Percentiles rank a stretch among this genome's conserved stretches.
Conservation (phyloP, 192 early-diverging fungal species). For the Pilobolus umbonatus region DNA sequence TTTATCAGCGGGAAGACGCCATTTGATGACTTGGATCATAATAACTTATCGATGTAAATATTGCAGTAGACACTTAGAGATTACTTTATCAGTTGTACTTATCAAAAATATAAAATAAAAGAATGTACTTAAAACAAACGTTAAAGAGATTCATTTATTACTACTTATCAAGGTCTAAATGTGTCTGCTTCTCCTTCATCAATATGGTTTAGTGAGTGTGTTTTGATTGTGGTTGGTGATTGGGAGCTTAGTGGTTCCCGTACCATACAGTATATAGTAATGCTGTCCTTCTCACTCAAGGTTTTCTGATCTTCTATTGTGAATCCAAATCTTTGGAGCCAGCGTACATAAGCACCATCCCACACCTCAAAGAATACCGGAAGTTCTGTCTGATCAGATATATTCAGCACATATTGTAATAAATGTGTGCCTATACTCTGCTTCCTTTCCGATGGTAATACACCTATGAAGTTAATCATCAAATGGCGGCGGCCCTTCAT, state of each 20-base stretch:
- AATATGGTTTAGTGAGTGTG: too few species aligned
- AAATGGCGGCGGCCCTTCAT: constrained; percentile 13
- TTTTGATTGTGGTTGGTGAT: background rate
- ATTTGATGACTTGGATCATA: too few species aligned
- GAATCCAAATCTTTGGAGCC: constrained; percentile 11
- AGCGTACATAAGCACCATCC: background rate
- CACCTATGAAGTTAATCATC: constrained; percentile 18
- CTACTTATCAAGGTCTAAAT: too few species aligned
- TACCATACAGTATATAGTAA: background rate
- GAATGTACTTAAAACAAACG: too few species aligned
- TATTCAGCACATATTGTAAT: constrained; percentile 13
- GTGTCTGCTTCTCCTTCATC: too few species aligned
- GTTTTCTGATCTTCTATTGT: background rate
- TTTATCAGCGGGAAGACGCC: too few species aligned
- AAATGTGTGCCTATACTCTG: constrained; percentile 11
- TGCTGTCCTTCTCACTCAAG: background rate
- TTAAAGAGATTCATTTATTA: too few species aligned
- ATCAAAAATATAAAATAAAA: too few species aligned
- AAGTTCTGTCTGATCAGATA: constrained; percentile 10
- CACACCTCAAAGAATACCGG: constrained; percentile 14
- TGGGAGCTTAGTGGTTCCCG: background rate
- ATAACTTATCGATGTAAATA: too few species aligned
- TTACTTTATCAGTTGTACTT: too few species aligned
- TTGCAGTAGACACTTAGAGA: too few species aligned
- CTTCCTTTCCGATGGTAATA: constrained; percentile 17